Conservation (phyloP, 495 filamentous ascomycete species). For the Immersiella caudata region DNA sequence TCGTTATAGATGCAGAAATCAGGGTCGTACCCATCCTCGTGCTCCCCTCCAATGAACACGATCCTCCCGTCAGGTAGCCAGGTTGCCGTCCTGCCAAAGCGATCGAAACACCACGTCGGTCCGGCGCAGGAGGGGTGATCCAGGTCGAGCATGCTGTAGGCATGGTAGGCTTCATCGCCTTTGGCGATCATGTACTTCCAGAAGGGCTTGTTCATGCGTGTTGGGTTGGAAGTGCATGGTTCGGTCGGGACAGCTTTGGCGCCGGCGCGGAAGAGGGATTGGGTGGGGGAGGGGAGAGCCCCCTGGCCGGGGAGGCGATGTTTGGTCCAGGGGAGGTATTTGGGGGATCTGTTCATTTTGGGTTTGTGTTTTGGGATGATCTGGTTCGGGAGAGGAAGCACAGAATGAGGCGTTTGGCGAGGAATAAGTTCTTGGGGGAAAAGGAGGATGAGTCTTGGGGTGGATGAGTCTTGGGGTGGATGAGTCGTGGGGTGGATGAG, state of each 20-base stretch:
- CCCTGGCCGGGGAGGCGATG: background rate
- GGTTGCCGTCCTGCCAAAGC: conserved; percentile 13
- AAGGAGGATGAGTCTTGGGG: too few relatives aligned
- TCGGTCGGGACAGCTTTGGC: background rate
- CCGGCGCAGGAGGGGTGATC: background rate
- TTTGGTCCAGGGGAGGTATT: background rate
- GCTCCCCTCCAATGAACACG: conserved; percentile 15
- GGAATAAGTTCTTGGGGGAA: too few relatives aligned
- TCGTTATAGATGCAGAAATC: conserved; percentile 21
- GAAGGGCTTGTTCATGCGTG: conserved; percentile 4
- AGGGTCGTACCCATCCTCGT: conserved; percentile 19
- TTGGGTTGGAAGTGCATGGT: background rate
- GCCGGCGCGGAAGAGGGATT: background rate
- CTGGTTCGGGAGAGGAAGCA: too few relatives aligned
- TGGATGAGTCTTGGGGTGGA: too few relatives aligned
- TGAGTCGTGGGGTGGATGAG: too few relatives aligned
- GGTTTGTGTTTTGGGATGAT: too few relatives aligned
- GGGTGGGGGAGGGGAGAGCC: background rate
- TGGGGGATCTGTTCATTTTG: background rate
- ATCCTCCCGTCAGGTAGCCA: background rate
- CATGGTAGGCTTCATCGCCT: background rate
- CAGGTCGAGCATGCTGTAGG: background rate
- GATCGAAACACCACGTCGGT: conserved; percentile 10
- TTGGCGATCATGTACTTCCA: conserved; percentile 7
- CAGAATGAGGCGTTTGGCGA: too few relatives aligned